Percentiles rank a stretch among this genome's conserved stretches.
Conservation (phyloP, 441 rosid species). For the Pelargonium cotyledonis region DNA sequence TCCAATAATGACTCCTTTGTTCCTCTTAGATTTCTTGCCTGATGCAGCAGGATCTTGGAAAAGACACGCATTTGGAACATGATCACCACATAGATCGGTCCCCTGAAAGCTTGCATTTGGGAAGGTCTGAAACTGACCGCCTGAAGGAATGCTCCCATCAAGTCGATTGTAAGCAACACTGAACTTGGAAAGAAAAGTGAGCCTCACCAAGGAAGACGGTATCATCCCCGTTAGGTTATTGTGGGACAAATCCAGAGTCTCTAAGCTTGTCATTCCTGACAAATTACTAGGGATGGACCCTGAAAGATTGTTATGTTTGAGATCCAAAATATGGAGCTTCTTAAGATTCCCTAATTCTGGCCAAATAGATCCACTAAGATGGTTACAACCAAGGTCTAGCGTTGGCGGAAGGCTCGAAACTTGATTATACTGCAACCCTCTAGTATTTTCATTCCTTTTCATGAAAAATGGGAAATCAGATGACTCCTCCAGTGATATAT, state of each 20-base stretch:
- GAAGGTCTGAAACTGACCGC: constrained; percentile 66
- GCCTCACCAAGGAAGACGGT: constrained; percentile 45
- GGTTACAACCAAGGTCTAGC: constrained; percentile 49
- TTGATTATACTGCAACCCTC: constrained; percentile 67
- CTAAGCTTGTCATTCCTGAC: constrained; percentile 72
- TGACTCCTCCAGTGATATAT: constrained; percentile 48
- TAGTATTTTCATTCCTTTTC: constrained; percentile 46
- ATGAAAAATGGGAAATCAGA: constrained; percentile 65
- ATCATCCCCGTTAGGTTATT: constrained; percentile 55
- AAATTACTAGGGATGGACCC: constrained; percentile 56
- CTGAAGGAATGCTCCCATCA: constrained; percentile 54
- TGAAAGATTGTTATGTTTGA: constrained; percentile 41
- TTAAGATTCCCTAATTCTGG: constrained; percentile 62
- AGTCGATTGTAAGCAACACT: constrained; percentile 60
- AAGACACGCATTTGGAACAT: constrained; percentile 24
- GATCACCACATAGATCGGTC: constrained; percentile 67
- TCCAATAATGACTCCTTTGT: constrained; percentile 32
- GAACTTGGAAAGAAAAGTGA: constrained; percentile 62
- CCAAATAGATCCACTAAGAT: constrained; percentile 64
- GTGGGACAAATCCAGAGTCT: constrained; percentile 58
- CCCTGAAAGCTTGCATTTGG: constrained; percentile 80
- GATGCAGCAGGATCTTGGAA: constrained; percentile 12
- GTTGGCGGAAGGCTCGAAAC: constrained; percentile 66
- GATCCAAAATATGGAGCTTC: constrained; percentile 56
- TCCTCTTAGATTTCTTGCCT: constrained; percentile 26